Conservation (phyloP, 352 stramenopile genomes). For the Phytophthora tentaculata region DNA sequence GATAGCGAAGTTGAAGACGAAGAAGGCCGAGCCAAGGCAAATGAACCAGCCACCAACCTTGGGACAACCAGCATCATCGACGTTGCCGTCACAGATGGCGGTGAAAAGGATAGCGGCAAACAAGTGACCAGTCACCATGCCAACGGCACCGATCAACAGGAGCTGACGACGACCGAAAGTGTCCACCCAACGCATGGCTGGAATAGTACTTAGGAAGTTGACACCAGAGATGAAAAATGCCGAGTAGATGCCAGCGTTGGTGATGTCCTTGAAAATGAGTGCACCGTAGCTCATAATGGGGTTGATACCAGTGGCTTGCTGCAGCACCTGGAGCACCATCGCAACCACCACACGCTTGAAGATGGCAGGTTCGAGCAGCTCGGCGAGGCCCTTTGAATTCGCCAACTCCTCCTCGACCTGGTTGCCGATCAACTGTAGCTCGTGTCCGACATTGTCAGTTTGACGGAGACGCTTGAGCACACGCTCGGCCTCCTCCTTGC, state of each 20-base stretch:
- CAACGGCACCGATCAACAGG: constrained; percentile 43
- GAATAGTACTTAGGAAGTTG: constrained; percentile 58
- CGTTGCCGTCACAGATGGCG: constrained; percentile 41
- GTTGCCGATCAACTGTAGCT: constrained; percentile 52
- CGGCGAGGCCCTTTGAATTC: constrained; percentile 22
- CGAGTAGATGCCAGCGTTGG: constrained; percentile 43
- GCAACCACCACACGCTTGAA: constrained; percentile 50
- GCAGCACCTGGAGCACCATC: constrained; percentile 52
- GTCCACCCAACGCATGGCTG: constrained; percentile 56
- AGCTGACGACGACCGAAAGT: constrained; percentile 48
- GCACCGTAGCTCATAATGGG: constrained; percentile 52
- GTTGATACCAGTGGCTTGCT: constrained; percentile 59
- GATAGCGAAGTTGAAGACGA: constrained; percentile 51
- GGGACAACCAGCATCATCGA: constrained; percentile 38
- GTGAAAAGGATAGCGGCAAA: constrained; percentile 49
- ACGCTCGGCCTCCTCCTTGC: constrained; percentile 42
- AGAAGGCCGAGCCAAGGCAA: constrained; percentile 30
- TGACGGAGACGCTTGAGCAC: constrained; percentile 50
- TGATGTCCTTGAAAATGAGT: constrained; percentile 60
- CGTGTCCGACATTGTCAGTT: constrained; percentile 41
- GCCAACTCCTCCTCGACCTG: constrained; percentile 46
- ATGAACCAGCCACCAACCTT: constrained; percentile 31
- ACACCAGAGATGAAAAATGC: constrained; percentile 53
- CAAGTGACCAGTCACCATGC: constrained; percentile 54
- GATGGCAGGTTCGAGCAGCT: constrained; percentile 52